phyloP scores from a whole-genome alignment of 106 monocot species.

The Apostasia ramifera region DNA sequence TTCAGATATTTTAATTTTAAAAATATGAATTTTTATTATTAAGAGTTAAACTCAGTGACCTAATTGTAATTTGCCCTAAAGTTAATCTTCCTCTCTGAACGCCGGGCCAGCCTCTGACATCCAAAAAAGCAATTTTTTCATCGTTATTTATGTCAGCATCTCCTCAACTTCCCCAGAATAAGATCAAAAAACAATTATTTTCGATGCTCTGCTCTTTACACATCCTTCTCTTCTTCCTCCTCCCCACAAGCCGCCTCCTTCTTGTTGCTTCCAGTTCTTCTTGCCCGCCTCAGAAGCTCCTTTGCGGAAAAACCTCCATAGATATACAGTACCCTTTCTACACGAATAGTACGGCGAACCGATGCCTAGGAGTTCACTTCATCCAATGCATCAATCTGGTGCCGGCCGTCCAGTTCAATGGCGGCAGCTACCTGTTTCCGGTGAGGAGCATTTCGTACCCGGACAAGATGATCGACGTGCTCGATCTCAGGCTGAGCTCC shows the following conservation, averaged over 20 bases:
- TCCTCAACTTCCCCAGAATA: no score
- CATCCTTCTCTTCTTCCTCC: background rate
- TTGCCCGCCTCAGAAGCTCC: background rate
- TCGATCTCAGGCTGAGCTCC: constrained; percentile 11
- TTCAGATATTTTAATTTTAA: no score
- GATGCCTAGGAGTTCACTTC: background rate
- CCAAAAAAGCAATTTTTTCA: no score
- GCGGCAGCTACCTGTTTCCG: background rate
- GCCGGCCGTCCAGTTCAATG: constrained; percentile 4
- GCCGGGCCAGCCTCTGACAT: no score
- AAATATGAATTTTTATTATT: no score
- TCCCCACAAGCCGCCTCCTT: background rate
- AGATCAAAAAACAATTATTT: no score
- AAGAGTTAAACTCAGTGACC: no score
- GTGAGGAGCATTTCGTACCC: constrained; percentile 11
- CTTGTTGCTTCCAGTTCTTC: background rate
- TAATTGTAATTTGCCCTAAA: no score
- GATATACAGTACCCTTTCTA: constrained; percentile 8
- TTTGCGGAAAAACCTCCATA: background rate
- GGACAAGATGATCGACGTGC: constrained; percentile 2
- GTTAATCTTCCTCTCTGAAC: no score
- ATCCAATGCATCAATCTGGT: constrained; percentile 12
- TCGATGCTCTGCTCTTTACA: background rate
- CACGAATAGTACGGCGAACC: background rate
- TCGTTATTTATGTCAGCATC: no score